phyloP scores from a whole-genome alignment of 371 early-diverging fungal species.

The Mortierella sp. region DNA sequence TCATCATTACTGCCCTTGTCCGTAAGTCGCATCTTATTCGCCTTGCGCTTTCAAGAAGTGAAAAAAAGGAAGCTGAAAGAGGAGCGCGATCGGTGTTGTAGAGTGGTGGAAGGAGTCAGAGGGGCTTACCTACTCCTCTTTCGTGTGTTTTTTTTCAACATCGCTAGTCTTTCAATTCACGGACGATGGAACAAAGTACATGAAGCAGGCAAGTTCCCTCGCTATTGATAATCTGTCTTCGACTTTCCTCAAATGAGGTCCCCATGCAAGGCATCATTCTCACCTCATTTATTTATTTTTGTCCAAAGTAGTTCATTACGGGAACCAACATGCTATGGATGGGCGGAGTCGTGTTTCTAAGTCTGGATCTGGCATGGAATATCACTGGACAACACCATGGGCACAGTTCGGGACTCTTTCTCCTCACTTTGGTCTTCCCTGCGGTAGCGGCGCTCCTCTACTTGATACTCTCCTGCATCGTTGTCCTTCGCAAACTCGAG shows the following conservation, averaged over 20 bases:
- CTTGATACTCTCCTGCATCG: conserved; percentile 7
- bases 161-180: conserved; percentile 50
- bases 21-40: conserved; percentile 15
- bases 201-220: conserved; percentile 11
- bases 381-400: conserved; percentile 23
- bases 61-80: neutral
- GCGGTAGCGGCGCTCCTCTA: conserved; percentile 16
- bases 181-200: conserved; percentile 31
- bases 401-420: conserved; percentile 27
- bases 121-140: neutral
- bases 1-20: conserved; percentile 30
- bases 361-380: conserved; percentile 32
- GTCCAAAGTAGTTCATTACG: conserved; percentile 17
- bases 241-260: neutral
- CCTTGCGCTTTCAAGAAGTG: neutral
- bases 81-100: too few relatives aligned
- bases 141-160: neutral
- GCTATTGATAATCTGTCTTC: too few relatives aligned
- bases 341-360: conserved; percentile 2
- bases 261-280: too few relatives aligned
- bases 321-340: conserved; percentile 24
- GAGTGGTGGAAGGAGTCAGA: neutral
- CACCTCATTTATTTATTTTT: neutral
- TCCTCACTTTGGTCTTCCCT: conserved; percentile 30
- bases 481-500: conserved; percentile 27